These are phyloP conservation scores for Mortierella claussenii DNA, from an alignment of 192 early-diverging fungal genomes.

Conservation along the genomic window DNA sequence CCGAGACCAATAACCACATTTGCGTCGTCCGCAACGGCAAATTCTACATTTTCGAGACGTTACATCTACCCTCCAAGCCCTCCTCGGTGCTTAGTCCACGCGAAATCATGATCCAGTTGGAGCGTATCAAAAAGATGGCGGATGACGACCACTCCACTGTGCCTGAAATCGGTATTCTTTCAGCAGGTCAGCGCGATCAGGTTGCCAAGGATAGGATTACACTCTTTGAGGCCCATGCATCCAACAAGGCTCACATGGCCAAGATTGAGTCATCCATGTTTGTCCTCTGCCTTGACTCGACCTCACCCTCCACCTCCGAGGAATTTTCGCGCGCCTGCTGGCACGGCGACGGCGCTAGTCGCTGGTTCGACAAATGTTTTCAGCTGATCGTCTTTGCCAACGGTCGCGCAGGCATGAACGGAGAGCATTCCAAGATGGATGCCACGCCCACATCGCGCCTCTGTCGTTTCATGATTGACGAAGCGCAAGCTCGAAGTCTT, in stretches of 20 bases:
- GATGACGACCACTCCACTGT: conserved; percentile 57
- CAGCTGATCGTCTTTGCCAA: conserved; percentile 77
- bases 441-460: conserved; percentile 82
- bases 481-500: conserved; percentile 42
- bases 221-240: conserved; percentile 66
- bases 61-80: conserved; percentile 55
- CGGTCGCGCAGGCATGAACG: conserved; percentile 71
- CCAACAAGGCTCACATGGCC: conserved; percentile 70
- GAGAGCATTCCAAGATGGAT: conserved; percentile 76
- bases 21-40: conserved; percentile 80
- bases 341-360: conserved; percentile 85
- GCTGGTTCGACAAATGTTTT: conserved; percentile 91
- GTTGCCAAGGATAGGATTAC: conserved; percentile 65
- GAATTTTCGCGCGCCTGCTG: conserved; percentile 81
- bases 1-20: conserved; percentile 74
- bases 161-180: conserved; percentile 68
- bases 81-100: conserved; percentile 43
- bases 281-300: conserved; percentile 81
- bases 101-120: conserved; percentile 67
- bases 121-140: conserved; percentile 72
- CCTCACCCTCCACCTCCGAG: conserved; percentile 72
- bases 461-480: conserved; percentile 73
- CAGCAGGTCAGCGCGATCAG: conserved; percentile 63
- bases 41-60: conserved; percentile 75
- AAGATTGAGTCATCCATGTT: conserved; percentile 80